Evolutionary conservation across 139 green algal species (phyloP).

Genomic region (Gonium pectorale): DNA sequence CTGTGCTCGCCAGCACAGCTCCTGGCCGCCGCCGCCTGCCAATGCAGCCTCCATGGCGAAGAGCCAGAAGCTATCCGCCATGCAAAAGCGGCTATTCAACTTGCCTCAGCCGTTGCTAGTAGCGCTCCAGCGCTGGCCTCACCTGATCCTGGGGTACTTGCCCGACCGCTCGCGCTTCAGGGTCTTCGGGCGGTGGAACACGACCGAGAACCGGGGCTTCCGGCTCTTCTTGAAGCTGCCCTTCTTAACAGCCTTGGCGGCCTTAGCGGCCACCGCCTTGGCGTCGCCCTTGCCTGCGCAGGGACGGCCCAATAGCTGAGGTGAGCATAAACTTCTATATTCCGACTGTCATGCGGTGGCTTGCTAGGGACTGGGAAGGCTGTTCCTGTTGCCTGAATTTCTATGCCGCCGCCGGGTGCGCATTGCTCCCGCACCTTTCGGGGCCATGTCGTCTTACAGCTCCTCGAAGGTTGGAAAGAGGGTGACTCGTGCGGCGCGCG

Average conservation of each 20-base stretch:
- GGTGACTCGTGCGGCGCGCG: no score
- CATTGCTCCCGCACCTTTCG: conserved; percentile 26
- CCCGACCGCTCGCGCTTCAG: conserved; percentile 84
- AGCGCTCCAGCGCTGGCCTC: no score
- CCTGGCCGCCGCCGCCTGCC: no score
- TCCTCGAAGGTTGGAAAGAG: conserved; percentile 43
- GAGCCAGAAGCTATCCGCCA: no score
- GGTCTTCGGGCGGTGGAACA: conserved; percentile 96
- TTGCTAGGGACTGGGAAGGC: background rate
- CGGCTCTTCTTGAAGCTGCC: conserved; percentile 81
- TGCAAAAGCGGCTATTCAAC: no score
- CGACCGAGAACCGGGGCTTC: conserved; percentile 85
- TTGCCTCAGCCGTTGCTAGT: no score
- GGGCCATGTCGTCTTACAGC: conserved; percentile 32
- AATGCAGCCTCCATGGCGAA: no score
- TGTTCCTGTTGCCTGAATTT: background rate
- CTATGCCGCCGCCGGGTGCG: background rate
- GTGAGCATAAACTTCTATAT: background rate
- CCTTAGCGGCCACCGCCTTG: conserved; percentile 73
- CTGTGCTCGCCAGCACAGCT: no score
- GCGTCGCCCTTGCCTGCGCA: conserved; percentile 56
- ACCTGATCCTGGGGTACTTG: conserved; percentile 92
- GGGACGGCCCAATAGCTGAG: background rate
- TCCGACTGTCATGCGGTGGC: background rate
- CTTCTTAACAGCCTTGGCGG: conserved; percentile 95